These are phyloP conservation scores for Dictyostelium purpureum DNA, from an alignment of 78 protist species.

Conservation along the genomic window DNA sequence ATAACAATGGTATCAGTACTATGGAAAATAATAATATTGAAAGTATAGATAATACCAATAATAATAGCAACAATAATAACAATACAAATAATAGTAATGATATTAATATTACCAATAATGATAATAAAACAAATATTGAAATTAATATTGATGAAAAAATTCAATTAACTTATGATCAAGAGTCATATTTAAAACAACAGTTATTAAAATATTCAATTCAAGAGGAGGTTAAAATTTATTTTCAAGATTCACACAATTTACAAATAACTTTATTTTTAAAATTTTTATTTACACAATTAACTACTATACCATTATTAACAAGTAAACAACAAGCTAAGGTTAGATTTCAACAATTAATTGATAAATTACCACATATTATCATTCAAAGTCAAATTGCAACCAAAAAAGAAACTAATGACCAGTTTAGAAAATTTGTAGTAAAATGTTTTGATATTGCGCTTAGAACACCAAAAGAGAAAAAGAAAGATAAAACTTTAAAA, in stretches of 20 bases:
- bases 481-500: constrained; percentile 57
- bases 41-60: background rate
- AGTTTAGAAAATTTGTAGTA: constrained; percentile 69
- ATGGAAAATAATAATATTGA: background rate
- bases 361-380: constrained; percentile 52
- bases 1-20: background rate
- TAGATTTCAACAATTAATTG: constrained; percentile 40
- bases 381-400: constrained; percentile 50
- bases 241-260: constrained; percentile 2
- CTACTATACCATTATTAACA: constrained; percentile 51
- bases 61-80: background rate
- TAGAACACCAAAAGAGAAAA: constrained; percentile 39
- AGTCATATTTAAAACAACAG: constrained; percentile 75
- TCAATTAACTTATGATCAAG: constrained; percentile 58
- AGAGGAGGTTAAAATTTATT: constrained; percentile 45
- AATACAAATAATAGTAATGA: background rate
- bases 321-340: constrained; percentile 12
- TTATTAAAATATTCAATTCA: constrained; percentile 43
- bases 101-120: background rate
- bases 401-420: constrained; percentile 47
- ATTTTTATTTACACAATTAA: constrained; percentile 42
- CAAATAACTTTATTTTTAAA: constrained; percentile 44
- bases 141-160: background rate
- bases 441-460: constrained; percentile 70
- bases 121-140: background rate